phyloP scores from a whole-genome alignment of 371 early-diverging fungal species.

The Choanephora cucurbitarum region DNA sequence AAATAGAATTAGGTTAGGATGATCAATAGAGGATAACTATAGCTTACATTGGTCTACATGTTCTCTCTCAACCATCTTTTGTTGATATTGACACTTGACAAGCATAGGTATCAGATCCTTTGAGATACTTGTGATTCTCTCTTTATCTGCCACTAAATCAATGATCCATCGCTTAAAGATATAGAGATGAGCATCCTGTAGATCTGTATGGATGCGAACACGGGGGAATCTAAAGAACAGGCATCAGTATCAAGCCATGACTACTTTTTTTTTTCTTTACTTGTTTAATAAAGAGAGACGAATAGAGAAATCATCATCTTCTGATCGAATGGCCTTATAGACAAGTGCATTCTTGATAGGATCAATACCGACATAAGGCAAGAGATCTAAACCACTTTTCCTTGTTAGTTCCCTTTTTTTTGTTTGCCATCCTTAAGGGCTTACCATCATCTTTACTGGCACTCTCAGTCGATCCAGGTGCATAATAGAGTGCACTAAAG shows the following conservation, averaged over 20 bases:
- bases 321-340: slow-evolving; percentile 55
- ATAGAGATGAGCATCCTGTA: slow-evolving; percentile 90
- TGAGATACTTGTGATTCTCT: slow-evolving; percentile 75
- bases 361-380: slow-evolving; percentile 82
- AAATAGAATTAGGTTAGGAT: slow-evolving; percentile 6
- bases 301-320: slow-evolving; percentile 74
- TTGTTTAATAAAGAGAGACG: slow-evolving; percentile 72
- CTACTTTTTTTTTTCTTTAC: slow-evolving; percentile 20
- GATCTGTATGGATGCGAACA: slow-evolving; percentile 70
- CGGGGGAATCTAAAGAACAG: slow-evolving; percentile 63
- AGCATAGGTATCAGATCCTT: slow-evolving; percentile 86
- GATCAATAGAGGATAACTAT: no score
- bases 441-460: slow-evolving; percentile 61
- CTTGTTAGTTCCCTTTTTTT: no score
- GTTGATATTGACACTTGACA: slow-evolving; percentile 76
- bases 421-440: no score
- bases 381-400: slow-evolving; percentile 34
- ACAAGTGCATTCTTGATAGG: slow-evolving; percentile 72
- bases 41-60: slow-evolving; percentile 65
- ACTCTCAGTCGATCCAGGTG: slow-evolving; percentile 61
- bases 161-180: slow-evolving; percentile 90
- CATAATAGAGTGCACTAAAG: slow-evolving; percentile 78
- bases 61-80: slow-evolving; percentile 65
- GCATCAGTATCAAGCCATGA: no score
- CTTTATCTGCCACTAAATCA: slow-evolving; percentile 71